These are phyloP conservation scores for Stachybotrys elegans DNA, from an alignment of 2,329 filamentous ascomycete species.

Conservation along the genomic window DNA sequence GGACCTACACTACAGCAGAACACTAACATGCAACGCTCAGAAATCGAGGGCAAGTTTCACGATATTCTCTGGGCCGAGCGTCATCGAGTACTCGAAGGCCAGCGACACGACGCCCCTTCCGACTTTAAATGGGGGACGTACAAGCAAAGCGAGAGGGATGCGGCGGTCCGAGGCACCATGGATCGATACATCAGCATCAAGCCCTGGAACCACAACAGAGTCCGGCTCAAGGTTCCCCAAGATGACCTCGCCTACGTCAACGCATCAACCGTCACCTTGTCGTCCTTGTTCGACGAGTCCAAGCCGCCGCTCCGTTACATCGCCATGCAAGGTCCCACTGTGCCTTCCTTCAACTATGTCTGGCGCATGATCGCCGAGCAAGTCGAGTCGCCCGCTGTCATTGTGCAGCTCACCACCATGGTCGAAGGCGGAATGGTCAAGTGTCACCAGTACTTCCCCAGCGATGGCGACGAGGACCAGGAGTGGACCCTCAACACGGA, in stretches of 20 bases:
- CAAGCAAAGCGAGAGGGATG: slow-evolving; percentile 28
- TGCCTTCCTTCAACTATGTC: slow-evolving; percentile 70
- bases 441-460: slow-evolving; percentile 84
- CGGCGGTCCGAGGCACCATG: slow-evolving; percentile 32
- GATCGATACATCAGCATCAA: slow-evolving; percentile 90
- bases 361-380: slow-evolving; percentile 96
- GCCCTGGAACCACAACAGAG: slow-evolving; percentile 81
- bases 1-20: no score
- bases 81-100: slow-evolving; percentile 35
- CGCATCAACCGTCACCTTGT: slow-evolving; percentile 64
- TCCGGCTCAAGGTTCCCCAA: slow-evolving; percentile 73
- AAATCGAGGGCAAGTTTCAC: slow-evolving; percentile 45
- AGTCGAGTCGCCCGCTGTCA: slow-evolving; percentile 64
- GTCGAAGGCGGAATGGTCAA: slow-evolving; percentile 74
- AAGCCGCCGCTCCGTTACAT: slow-evolving; percentile 62
- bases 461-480: slow-evolving; percentile 41
- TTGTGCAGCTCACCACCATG: slow-evolving; percentile 92
- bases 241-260: slow-evolving; percentile 76
- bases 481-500: slow-evolving; percentile 56
- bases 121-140: slow-evolving; percentile 29
- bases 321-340: slow-evolving; percentile 87
- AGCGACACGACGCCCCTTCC: slow-evolving; percentile 26
- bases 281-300: slow-evolving; percentile 32
- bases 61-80: slow-evolving; percentile 51
- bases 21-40: no score